phyloP scores from a whole-genome alignment of 768 basidiomycete genomes.

The Pleurotus citrinopileatus region DNA sequence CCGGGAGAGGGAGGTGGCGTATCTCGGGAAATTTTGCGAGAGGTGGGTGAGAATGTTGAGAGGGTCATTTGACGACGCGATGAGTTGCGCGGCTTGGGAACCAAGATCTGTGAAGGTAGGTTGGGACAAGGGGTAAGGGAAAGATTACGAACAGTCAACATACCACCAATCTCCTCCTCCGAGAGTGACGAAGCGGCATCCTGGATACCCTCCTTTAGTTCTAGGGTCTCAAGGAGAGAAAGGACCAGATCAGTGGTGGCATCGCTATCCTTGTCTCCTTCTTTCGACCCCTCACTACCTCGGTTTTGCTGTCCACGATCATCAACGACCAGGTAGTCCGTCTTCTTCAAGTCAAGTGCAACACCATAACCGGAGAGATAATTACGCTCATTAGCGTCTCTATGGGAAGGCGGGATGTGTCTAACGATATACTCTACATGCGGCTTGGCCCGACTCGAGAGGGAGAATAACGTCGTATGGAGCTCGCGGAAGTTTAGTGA shows the following conservation, averaged over 20 bases:
- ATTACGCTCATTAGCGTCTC: conserved; percentile 26
- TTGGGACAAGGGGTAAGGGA: conserved; percentile 6
- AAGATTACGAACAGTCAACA: conserved; percentile 15
- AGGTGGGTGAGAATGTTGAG: conserved; percentile 62
- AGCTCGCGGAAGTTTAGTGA: conserved; percentile 70
- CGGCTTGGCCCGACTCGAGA: conserved; percentile 41
- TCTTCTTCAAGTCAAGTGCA: conserved; percentile 91
- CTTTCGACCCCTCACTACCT: background rate
- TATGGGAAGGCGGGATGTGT: conserved; percentile 45
- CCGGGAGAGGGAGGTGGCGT: conserved; percentile 70
- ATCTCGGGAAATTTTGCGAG: conserved; percentile 88
- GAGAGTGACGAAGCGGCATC: conserved; percentile 42
- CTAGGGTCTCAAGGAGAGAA: conserved; percentile 35
- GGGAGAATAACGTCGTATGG: conserved; percentile 57
- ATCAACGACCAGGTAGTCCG: conserved; percentile 92
- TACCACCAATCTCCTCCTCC: conserved; percentile 55
- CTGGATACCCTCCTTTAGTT: conserved; percentile 34
- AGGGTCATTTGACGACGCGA: conserved; percentile 55
- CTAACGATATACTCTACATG: conserved; percentile 75
- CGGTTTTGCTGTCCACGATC: conserved; percentile 51
- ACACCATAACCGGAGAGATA: conserved; percentile 90
- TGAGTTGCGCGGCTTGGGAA: conserved; percentile 69
- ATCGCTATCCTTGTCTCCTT: conserved; percentile 24
- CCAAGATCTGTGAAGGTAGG: conserved; percentile 52
- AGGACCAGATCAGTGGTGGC: conserved; percentile 30